A percentile compares a stretch with the other conserved stretches of the same genome.
Conservation (phyloP, 2,329 filamentous ascomycete species). For the Penicillium sp. region DNA sequence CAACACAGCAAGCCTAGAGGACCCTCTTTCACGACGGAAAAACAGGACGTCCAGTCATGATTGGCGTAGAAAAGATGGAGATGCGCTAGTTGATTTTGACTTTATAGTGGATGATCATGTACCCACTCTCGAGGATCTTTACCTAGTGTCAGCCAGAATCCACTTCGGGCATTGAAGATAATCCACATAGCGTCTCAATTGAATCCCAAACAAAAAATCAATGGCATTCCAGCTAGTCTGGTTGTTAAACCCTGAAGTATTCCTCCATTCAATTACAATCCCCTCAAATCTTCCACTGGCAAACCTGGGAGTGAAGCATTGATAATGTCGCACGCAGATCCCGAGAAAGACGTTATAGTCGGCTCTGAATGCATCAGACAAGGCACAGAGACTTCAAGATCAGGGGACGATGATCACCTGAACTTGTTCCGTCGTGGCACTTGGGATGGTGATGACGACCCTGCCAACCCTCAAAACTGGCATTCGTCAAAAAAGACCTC, state of each 20-base stretch:
- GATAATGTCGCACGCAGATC: background rate
- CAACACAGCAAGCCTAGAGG: background rate
- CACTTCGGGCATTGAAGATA: background rate
- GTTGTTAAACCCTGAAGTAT: background rate
- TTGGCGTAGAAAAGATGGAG: background rate
- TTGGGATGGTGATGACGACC: slow-evolving; percentile 1
- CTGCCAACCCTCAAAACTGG: background rate
- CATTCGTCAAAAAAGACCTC: background rate
- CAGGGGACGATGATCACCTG: background rate
- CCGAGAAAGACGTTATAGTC: background rate
- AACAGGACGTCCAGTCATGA: background rate
- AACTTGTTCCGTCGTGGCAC: background rate
- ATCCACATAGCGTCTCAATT: background rate
- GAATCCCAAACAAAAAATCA: background rate
- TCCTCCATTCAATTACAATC: background rate
- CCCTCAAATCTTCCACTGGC: background rate
- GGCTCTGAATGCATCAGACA: background rate
- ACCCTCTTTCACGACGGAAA: background rate
- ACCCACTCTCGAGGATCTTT: background rate
- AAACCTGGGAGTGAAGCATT: background rate
- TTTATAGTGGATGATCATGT: background rate
- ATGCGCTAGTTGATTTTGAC: background rate
- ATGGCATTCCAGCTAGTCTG: background rate
- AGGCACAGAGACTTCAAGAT: background rate
- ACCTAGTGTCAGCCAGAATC: background rate